Percentiles rank a stretch among this genome's conserved stretches.
These are phyloP conservation scores for Lentinula detonsa DNA, from an alignment of 768 basidiomycete genomes.

Conservation along the genomic window DNA sequence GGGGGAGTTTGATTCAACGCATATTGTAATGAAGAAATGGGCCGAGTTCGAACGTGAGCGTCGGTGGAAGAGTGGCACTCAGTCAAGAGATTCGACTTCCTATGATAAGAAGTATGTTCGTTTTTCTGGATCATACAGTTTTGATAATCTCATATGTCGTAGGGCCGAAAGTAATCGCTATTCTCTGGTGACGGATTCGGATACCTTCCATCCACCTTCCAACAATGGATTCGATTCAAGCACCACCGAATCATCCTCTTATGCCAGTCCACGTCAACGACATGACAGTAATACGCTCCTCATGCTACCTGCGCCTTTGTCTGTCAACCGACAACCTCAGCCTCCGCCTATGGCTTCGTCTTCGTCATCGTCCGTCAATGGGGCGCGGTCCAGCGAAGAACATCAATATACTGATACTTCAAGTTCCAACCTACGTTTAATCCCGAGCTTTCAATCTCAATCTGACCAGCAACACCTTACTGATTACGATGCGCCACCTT, in stretches of 20 bases:
- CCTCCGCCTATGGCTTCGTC: slow-evolving; percentile 18
- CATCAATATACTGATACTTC: slow-evolving; percentile 35
- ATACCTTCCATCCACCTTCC: slow-evolving; percentile 55
- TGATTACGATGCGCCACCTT: slow-evolving; percentile 21
- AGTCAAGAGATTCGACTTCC: slow-evolving; percentile 74
- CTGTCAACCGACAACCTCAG: slow-evolving; percentile 47
- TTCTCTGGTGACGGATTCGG: slow-evolving; percentile 74
- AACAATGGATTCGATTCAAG: slow-evolving; percentile 47
- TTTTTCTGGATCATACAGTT: slow-evolving; percentile 5
- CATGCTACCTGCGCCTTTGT: slow-evolving; percentile 71
- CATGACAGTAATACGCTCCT: slow-evolving; percentile 68
- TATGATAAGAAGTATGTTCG: slow-evolving; percentile 42
- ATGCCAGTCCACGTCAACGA: slow-evolving; percentile 42
- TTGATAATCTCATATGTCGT: slow-evolving; percentile 13
- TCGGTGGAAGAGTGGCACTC: slow-evolving; percentile 84
- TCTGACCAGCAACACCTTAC: slow-evolving; percentile 26
- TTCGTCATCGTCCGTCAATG: slow-evolving; percentile 40
- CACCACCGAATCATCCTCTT: slow-evolving; percentile 53
- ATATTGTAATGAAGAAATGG: slow-evolving; percentile 99
- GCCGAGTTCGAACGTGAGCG: slow-evolving; percentile 96
- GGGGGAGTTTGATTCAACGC: slow-evolving; percentile 92
- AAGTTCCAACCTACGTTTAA: slow-evolving; percentile 34
- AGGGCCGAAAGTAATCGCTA: slow-evolving; percentile 49
- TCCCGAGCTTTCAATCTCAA: slow-evolving; percentile 30
- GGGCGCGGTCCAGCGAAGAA: slow-evolving; percentile 44